A percentile compares a stretch with the other conserved stretches of the same genome.
phyloP scores from a whole-genome alignment of 768 basidiomycete genomes.

The Asterophora parasitica region DNA sequence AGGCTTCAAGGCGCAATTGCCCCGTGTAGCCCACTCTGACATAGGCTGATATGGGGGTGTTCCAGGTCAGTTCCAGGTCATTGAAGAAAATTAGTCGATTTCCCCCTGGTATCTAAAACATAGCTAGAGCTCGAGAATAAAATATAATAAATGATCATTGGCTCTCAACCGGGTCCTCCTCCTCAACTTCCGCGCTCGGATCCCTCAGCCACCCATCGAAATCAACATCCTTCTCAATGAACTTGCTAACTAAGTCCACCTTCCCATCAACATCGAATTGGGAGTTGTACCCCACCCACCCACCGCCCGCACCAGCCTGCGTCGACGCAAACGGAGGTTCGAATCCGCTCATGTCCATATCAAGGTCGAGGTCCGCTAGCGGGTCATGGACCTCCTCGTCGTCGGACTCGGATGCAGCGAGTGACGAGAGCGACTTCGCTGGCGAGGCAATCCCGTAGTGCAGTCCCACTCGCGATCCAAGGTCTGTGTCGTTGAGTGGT shows the following conservation, averaged over 20 bases:
- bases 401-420: conserved; percentile 28
- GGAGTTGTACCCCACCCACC: conserved; percentile 47
- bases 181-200: conserved; percentile 24
- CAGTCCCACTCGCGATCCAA: background rate
- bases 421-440: conserved; percentile 29
- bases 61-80: no score
- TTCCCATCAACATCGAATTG: conserved; percentile 56
- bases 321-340: conserved; percentile 31
- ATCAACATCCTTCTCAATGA: conserved; percentile 56
- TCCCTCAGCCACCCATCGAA: conserved; percentile 50
- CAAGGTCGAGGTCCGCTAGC: conserved; percentile 5
- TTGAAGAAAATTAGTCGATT: no score
- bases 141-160: conserved; percentile 8
- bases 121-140: background rate
- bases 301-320: conserved; percentile 19
- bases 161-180: conserved; percentile 16
- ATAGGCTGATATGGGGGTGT: no score
- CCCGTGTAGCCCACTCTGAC: no score
- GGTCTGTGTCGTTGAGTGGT: background rate
- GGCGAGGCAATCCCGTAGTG: conserved; percentile 24
- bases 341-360: conserved; percentile 15
- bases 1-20: no score
- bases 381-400: conserved; percentile 14
- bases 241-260: conserved; percentile 46
- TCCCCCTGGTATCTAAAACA: background rate